Base-by-base conservation (phyloP, 176 grass and related monocot genomes). In the Poa pratensis region DNA sequence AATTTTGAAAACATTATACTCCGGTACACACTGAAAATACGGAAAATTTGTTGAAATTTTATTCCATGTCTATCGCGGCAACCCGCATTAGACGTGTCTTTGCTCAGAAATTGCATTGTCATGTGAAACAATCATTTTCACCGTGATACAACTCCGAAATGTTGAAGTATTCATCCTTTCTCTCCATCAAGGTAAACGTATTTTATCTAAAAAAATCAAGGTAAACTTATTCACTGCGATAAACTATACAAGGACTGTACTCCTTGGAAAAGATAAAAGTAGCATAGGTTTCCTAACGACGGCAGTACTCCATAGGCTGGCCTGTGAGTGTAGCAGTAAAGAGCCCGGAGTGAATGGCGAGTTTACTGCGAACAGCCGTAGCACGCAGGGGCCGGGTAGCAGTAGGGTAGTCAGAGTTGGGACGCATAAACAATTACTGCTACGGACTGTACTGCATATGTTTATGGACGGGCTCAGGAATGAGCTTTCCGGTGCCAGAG, bases 381-480 rank as follows among this genome's bases (percentile, higher is more conserved):
- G 10, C 54, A 28, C 62, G 23, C 22, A 50, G 22, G 51, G 34
- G 53, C 81, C 20, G 27, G 50, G 72, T 73, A 67, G 85, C 80
- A 82, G 80, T 55, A 72, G 48, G 35, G 49, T 24, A 69, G 86
- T 88, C 86, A 88, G 86, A 83, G 51, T 82, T 69, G 61, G 70
- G 70, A 60, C 42, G 68, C 86, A 75, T 87, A 75, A 75, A 55
- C 78, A 86, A 63, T 86, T 64, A 30, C 62, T 50, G 19, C 53
- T 12, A 37, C 30, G 30, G 9, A 58, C 20, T 49, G 49, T 67
- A 50, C 45, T 51, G 46, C 7, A 85, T 57, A 80, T 84, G 52
- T 81, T 89, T 81, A 69, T 89, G 51, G 77, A 43, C 58, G 51
- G 61, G 37, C 69, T 86, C 78, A 82, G 88, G 88, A 89, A 89